Percentiles rank a stretch among this genome's conserved stretches.
Evolutionary conservation across 1,284 basidiomycete genomes (phyloP).

Genomic region (Puccinia novopanici): DNA sequence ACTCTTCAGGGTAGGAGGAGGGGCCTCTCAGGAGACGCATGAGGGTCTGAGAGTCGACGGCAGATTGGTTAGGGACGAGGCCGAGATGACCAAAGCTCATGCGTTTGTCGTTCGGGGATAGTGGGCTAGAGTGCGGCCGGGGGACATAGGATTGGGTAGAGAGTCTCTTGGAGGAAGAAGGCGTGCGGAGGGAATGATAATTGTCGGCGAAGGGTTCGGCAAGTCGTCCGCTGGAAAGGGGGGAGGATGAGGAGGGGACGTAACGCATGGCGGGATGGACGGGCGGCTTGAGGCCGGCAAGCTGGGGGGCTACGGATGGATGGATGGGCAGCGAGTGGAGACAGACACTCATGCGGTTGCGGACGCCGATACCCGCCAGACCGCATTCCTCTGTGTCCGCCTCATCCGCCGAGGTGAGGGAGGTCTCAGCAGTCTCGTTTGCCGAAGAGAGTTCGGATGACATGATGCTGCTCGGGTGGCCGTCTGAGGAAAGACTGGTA

Average conservation of each 20-base stretch:
- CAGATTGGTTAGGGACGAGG: slow-evolving; percentile 13
- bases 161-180: background rate
- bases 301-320: background rate
- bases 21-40: slow-evolving; percentile 34
- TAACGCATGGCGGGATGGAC: slow-evolving; percentile 16
- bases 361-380: slow-evolving; percentile 9
- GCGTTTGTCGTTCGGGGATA: background rate
- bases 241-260: slow-evolving; percentile 22
- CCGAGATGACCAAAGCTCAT: background rate
- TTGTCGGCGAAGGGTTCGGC: background rate
- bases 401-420: background rate
- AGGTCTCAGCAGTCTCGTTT: slow-evolving; percentile 21
- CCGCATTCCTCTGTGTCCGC: slow-evolving; percentile 4
- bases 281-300: background rate
- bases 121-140: background rate
- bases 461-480: slow-evolving; percentile 19
- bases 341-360: slow-evolving; percentile 10
- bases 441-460: slow-evolving; percentile 29
- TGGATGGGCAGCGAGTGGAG: slow-evolving; percentile 11
- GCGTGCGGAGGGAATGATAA: background rate
- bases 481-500: background rate
- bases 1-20: slow-evolving; percentile 41
- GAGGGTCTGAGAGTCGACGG: slow-evolving; percentile 16
- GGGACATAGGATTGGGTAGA: background rate
- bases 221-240: slow-evolving; percentile 1